phyloP scores from a whole-genome alignment of 2,329 filamentous ascomycete species.

The Colletotrichum plurivorum region DNA sequence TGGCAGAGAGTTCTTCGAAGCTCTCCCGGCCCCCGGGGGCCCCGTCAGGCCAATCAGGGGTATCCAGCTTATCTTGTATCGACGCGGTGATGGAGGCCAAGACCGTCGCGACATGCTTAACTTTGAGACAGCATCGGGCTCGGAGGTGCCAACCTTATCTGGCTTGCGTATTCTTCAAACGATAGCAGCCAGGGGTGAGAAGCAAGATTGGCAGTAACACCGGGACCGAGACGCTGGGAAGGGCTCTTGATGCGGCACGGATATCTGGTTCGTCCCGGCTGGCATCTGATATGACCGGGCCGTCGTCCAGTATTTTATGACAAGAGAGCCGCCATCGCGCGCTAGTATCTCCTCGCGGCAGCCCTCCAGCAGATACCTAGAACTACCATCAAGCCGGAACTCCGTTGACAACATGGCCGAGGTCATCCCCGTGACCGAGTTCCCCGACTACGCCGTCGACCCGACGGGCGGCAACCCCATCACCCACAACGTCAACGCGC shows the following conservation, averaged over 20 bases:
- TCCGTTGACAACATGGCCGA: conserved; percentile 28
- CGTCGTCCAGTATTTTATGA: conserved; percentile 2
- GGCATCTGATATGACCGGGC: not conserved
- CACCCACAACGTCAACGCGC: conserved; percentile 59
- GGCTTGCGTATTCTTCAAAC: not conserved
- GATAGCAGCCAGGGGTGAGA: not conserved
- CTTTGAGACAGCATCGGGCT: not conserved
- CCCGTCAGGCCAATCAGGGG: conserved; percentile 16
- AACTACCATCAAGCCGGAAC: not conserved
- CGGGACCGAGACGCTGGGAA: conserved; percentile 3
- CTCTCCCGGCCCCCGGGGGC: not conserved
- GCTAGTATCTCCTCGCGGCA: not conserved
- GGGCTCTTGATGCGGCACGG: not conserved
- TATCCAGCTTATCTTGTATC: conserved; percentile 25
- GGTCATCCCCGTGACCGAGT: conserved; percentile 49
- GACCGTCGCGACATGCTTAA: conserved; percentile 23
- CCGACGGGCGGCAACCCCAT: conserved; percentile 59
- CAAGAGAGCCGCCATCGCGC: not conserved
- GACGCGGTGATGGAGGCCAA: conserved; percentile 17
- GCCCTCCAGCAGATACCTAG: not conserved
- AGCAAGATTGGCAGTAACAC: not conserved
- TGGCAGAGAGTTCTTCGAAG: not conserved
- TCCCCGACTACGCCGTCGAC: conserved; percentile 57
- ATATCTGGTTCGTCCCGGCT: conserved; percentile 6
- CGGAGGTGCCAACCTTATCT: conserved; percentile 26